Evolutionary conservation across 78 protist genomes (phyloP), one percentile per base, ranked within the genome.

Genomic region (Planoprotostelium fungivorum): DNA sequence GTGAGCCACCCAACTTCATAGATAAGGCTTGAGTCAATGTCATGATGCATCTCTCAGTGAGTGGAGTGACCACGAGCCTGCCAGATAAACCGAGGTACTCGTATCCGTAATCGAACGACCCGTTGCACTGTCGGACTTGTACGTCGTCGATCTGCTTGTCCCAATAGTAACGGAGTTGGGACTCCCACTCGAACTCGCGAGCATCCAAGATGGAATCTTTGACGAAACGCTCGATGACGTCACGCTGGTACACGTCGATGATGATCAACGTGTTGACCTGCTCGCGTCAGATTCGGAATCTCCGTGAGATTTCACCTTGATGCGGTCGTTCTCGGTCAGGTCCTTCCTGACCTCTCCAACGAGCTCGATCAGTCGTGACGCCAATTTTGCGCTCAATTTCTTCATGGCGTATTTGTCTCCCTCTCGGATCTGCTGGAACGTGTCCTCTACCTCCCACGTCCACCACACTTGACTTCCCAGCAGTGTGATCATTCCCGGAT

Each of bases 1-100:
- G 99, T 86, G 92, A 86, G 85, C 99, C 99, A 0, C 99, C 99
- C 92, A 98, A 83, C 35, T 96, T 86, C 16, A 88, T 38, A 34
- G 95, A 94, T 25, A 98, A 37, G 0, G 99, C 99, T 87, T 98
- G 99, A 28, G 96, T 89, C 28, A 98, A 90, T n/a, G 97, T 96
- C 37, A 97, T 91, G 90, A 94, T 97, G 91, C 96, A 93, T 37
- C 94, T 93, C 89, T 96, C 98, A 5, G 99, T 96, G 36, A 98
- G 95, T n/a, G 97, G 98, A 35, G 99, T 98, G 51, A 94, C 97
- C 34, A 99, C 99, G 0, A 99, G 90, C 35, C 97, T 93, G 85
- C 97, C 99, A 1, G 88, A 89, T 35, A 97, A 95, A 37, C 99
- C 99, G 23, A 98, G 97, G 90, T 99, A 99, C 93, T 99, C 99